phyloP scores from a whole-genome alignment of 2,329 filamentous ascomycete genomes.

The Arthroderma sp. region DNA sequence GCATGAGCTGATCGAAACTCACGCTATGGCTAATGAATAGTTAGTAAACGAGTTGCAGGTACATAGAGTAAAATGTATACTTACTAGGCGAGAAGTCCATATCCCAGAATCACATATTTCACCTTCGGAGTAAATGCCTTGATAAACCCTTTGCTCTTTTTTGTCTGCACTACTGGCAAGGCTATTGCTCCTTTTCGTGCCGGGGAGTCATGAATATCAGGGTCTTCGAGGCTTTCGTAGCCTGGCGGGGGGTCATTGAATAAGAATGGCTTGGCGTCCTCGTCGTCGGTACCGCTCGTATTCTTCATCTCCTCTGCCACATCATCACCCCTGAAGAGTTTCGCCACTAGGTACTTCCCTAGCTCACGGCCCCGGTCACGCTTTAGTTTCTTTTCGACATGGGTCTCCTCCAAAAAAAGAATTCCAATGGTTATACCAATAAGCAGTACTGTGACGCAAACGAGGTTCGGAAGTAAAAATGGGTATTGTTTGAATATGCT shows the following conservation, averaged over 20 bases:
- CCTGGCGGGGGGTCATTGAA: slow-evolving; percentile 53
- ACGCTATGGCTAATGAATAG: slow-evolving; percentile 66
- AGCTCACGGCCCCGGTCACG: slow-evolving; percentile 65
- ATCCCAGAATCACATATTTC: slow-evolving; percentile 74
- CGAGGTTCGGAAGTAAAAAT: slow-evolving; percentile 84
- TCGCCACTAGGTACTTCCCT: slow-evolving; percentile 54
- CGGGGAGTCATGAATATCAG: slow-evolving; percentile 23
- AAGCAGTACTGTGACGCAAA: slow-evolving; percentile 67
- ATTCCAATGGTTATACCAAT: slow-evolving; percentile 67
- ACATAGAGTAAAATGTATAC: slow-evolving; percentile 29
- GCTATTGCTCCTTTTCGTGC: slow-evolving; percentile 16
- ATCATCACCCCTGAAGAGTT: background rate
- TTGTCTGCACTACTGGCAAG: slow-evolving; percentile 2
- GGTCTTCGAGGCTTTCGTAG: slow-evolving; percentile 50
- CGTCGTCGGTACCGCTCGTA: background rate
- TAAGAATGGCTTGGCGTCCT: slow-evolving; percentile 24
- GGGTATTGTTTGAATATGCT: slow-evolving; percentile 78
- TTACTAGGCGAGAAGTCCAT: slow-evolving; percentile 90
- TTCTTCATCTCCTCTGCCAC: background rate
- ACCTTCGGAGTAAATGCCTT: slow-evolving; percentile 75
- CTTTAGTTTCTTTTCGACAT: slow-evolving; percentile 64
- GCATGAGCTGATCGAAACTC: slow-evolving; percentile 86
- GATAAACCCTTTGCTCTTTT: slow-evolving; percentile 32
- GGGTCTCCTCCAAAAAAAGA: slow-evolving; percentile 88
- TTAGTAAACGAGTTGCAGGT: slow-evolving; percentile 18